These are phyloP conservation scores for Dactylonectria estremocensis DNA, from an alignment of 2,329 filamentous ascomycete species.

Conservation along the genomic window DNA sequence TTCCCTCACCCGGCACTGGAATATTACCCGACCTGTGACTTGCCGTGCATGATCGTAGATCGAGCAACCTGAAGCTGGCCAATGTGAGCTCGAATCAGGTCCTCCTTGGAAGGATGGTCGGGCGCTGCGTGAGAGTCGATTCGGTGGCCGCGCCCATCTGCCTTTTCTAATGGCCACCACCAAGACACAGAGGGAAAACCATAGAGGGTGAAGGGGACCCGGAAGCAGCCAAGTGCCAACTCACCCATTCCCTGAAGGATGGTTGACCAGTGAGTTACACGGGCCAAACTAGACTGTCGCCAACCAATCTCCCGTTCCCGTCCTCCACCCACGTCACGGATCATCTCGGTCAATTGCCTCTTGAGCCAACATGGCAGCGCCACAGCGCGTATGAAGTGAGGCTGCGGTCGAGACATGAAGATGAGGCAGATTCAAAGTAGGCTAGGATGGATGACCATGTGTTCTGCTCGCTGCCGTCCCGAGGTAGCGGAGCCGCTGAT, in stretches of 20 bases:
- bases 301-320: constrained; percentile 19
- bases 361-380: constrained; percentile 15
- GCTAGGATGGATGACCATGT: background rate
- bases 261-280: constrained; percentile 33
- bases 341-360: constrained; percentile 18
- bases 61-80: constrained; percentile 25
- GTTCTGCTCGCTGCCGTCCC: background rate
- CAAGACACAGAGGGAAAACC: constrained; percentile 18
- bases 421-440: background rate
- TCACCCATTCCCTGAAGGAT: constrained; percentile 21
- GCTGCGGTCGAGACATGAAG: background rate
- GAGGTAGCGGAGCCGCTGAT: background rate
- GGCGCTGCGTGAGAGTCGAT: constrained; percentile 16
- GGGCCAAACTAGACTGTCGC: constrained; percentile 12
- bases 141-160: constrained; percentile 27
- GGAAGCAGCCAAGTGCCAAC: constrained; percentile 16
- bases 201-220: constrained; percentile 17
- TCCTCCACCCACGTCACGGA: constrained; percentile 1
- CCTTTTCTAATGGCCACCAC: constrained; percentile 27
- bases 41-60: constrained; percentile 38
- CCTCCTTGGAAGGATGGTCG: constrained; percentile 1
- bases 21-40: constrained; percentile 41
- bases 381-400: constrained; percentile 3
- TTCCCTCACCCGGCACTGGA: constrained; percentile 19
- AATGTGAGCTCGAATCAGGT: constrained; percentile 12